These are phyloP conservation scores for Candida nanaspora DNA, from an alignment of 805 yeast species.

Conservation along the genomic window DNA sequence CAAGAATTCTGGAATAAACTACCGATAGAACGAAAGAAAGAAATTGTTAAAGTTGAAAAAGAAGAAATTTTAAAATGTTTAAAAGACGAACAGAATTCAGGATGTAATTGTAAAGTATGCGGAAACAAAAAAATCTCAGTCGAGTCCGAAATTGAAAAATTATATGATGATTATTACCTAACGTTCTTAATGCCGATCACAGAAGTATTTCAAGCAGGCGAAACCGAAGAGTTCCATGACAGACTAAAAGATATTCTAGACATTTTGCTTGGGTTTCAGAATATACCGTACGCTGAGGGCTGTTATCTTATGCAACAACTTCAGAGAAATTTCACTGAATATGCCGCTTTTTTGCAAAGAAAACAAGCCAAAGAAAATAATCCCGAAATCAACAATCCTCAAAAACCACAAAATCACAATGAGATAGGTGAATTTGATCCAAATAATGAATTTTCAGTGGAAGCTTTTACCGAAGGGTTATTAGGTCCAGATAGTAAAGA, in stretches of 20 bases:
- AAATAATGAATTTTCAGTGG: background rate
- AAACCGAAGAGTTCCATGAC: background rate
- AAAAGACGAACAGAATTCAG: constrained; percentile 47
- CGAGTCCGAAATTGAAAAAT: constrained; percentile 68
- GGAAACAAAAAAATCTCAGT: constrained; percentile 65
- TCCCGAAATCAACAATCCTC: background rate
- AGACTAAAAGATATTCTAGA: background rate
- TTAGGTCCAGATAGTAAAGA: background rate
- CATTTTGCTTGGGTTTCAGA: background rate
- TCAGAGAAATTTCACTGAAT: background rate
- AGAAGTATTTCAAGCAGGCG: background rate
- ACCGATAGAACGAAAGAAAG: constrained; percentile 49
- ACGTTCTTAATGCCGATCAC: background rate
- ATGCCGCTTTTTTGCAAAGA: background rate
- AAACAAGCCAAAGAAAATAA: constrained; percentile 1
- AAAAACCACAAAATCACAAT: too few relatives aligned
- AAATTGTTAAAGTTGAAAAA: constrained; percentile 59
- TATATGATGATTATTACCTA: constrained; percentile 58
- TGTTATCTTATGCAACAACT: background rate
- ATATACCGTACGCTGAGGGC: background rate
- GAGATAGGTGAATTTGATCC: background rate
- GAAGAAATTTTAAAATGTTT: constrained; percentile 60
- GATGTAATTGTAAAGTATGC: constrained; percentile 72
- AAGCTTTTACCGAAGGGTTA: background rate
- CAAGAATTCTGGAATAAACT: constrained; percentile 62